Conservation (phyloP, 1,284 basidiomycete genomes). For the Trichosporon faecale region DNA sequence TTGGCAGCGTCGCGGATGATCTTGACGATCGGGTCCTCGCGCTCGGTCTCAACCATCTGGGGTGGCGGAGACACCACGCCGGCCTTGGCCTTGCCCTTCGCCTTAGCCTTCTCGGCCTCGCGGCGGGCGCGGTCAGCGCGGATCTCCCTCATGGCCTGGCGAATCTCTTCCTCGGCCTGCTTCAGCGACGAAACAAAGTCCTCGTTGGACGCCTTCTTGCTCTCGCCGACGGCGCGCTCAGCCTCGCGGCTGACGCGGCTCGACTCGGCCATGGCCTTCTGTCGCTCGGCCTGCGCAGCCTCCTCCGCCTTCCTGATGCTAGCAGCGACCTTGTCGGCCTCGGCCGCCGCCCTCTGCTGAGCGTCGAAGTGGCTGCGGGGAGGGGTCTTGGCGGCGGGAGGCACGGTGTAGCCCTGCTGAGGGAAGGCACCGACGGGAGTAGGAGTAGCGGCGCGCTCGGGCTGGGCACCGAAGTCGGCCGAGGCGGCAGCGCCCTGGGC, state of each 20-base stretch:
- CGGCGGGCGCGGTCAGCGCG: not conserved
- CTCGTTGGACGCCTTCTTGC: not conserved
- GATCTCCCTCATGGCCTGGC: not conserved
- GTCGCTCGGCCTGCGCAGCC: slow-evolving; percentile 2
- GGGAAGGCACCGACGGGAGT: slow-evolving; percentile 16
- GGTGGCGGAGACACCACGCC: not conserved
- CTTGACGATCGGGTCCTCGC: slow-evolving; percentile 16
- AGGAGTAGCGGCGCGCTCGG: slow-evolving; percentile 13
- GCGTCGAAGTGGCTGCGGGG: not conserved
- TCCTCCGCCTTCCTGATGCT: not conserved
- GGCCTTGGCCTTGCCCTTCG: slow-evolving; percentile 8
- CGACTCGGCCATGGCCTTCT: not conserved
- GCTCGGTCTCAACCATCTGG: not conserved
- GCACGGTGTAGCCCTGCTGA: not conserved
- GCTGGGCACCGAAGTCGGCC: not conserved
- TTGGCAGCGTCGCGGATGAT: slow-evolving; percentile 15
- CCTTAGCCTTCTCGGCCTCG: slow-evolving; percentile 3
- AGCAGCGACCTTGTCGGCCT: slow-evolving; percentile 1
- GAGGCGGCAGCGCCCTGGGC: slow-evolving; percentile 3
- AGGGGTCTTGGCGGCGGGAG: too few relatives aligned
- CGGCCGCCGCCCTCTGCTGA: not conserved
- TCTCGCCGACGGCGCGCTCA: slow-evolving; percentile 4
- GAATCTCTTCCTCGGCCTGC: not conserved
- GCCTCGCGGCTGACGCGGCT: slow-evolving; percentile 4
- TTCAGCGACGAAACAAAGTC: slow-evolving; percentile 1